Percentiles rank a stretch among this genome's conserved stretches.
phyloP scores from a whole-genome alignment of 768 basidiomycete genomes.

The Podaxis pistillaris region DNA sequence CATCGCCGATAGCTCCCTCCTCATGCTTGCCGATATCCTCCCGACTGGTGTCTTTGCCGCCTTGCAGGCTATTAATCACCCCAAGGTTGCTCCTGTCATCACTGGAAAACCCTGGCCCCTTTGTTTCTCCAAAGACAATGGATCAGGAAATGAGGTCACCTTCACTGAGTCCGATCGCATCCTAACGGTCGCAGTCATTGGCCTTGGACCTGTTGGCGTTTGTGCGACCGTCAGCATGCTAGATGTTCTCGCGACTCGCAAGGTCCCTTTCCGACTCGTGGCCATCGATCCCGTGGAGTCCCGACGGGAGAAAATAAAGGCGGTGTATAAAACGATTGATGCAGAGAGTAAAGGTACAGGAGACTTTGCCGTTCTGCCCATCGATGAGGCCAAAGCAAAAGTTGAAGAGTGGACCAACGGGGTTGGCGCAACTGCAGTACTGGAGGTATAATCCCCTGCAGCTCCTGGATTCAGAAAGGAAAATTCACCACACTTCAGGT shows the following conservation, averaged over 20 bases:
- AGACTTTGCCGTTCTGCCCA: conserved; percentile 47
- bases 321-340: conserved; percentile 52
- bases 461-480: neutral
- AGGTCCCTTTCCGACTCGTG: conserved; percentile 52
- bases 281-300: conserved; percentile 61
- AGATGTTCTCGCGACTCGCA: conserved; percentile 49
- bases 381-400: conserved; percentile 49
- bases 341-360: conserved; percentile 43
- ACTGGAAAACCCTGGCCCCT: conserved; percentile 60
- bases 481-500: conserved; percentile 38
- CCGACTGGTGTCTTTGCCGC: conserved; percentile 81
- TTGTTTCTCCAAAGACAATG: conserved; percentile 31
- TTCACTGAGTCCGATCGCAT: conserved; percentile 46
- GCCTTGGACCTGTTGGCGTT: conserved; percentile 78
- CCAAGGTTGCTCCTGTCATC: conserved; percentile 62
- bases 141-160: conserved; percentile 26
- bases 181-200: conserved; percentile 66
- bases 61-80: conserved; percentile 68
- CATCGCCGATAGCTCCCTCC: conserved; percentile 62
- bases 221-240: conserved; percentile 66
- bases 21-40: conserved; percentile 75
- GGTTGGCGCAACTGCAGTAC: conserved; percentile 59
- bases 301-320: conserved; percentile 58
- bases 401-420: conserved; percentile 53
- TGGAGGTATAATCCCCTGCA: conserved; percentile 51